Base-by-base conservation (phyloP, 164 flowering plant genomes). In the Sextonia rubra region DNA sequence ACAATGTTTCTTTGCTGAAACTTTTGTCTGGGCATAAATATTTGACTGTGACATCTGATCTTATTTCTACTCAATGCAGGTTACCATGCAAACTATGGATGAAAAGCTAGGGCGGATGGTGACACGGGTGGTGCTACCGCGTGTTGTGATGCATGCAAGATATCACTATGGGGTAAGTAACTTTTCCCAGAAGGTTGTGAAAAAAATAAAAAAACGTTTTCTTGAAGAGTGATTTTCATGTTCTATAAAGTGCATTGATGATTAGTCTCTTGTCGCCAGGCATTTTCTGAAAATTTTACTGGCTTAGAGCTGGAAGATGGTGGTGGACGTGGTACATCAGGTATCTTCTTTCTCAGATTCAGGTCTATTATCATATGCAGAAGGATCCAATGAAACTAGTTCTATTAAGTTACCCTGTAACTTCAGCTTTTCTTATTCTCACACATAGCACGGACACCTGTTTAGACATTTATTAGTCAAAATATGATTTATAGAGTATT, bases 281-380 rank as follows among this genome's bases (percentile, higher is more conserved):
- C 99, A 64, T 94, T 92, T 29, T 69, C 71, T 23, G 68, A 86
- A 69, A 92, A 93, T 76, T 89, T 93, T 78, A 89, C 98, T 73
- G 98, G 98, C 32, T 82, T 94, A 80, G 98, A 94, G 85, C 85
- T 92, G 64, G 98, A 94, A 87, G 97, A 92, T 85, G 98, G 98
- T 26, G 98, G 98, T 70, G 98, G 98, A 64, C 96, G 98, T 74
- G 98, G 98, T 63, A 94, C 98, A 58, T 94, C 97, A 83, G 98
- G 98, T 94, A 76, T 73, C 20, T 14, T 52, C 37, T 44, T 81
- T 71, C 29, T 27, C 44, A n/a, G 24, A 22, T 22, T 22, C 12
- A 23, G 58, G 12, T 12, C 17, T 52, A 18, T 52, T 52, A 18
- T 52, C 12, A 14, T 17, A 15, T 52, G 58, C 58, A 52, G 20